Conservation (phyloP, 495 filamentous ascomycete genomes). For the Zalerion maritima region DNA sequence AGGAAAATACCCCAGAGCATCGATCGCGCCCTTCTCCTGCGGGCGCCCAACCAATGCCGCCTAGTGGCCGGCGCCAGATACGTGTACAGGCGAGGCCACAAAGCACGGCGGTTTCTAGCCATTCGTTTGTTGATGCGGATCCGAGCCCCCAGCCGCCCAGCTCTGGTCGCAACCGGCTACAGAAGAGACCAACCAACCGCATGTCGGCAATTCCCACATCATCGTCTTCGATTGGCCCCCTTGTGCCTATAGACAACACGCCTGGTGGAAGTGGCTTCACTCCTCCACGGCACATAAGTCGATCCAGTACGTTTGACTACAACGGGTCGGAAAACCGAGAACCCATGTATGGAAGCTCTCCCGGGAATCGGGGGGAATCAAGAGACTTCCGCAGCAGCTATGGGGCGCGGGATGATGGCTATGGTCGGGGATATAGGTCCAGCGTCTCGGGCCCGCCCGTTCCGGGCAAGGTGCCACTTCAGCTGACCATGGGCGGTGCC, state of each 20-base stretch:
- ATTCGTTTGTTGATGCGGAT: conserved; percentile 10
- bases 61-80: conserved; percentile 14
- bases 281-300: conserved; percentile 21
- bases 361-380: conserved; percentile 14
- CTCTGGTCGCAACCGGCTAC: conserved; percentile 39
- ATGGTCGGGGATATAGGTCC: too few species aligned
- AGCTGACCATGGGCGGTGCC: conserved; percentile 27
- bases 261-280: conserved; percentile 20
- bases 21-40: conserved; percentile 26
- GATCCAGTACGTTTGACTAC: conserved; percentile 30
- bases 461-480: conserved; percentile 60
- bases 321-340: conserved; percentile 26
- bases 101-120: conserved; percentile 10
- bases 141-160: conserved; percentile 10
- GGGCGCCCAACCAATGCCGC: conserved; percentile 31
- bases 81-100: conserved; percentile 15
- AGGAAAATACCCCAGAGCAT: conserved; percentile 34
- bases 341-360: conserved; percentile 14
- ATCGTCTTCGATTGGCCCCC: conserved; percentile 23
- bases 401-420: too few species aligned
- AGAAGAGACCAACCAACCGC: conserved; percentile 43
- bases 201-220: conserved; percentile 24
- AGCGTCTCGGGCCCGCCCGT: conserved; percentile 42
- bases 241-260: conserved; percentile 27
- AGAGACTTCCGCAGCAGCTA: too few species aligned